These are phyloP conservation scores for Leccinum variicolor DNA, from an alignment of 768 basidiomycete species.

Conservation along the genomic window DNA sequence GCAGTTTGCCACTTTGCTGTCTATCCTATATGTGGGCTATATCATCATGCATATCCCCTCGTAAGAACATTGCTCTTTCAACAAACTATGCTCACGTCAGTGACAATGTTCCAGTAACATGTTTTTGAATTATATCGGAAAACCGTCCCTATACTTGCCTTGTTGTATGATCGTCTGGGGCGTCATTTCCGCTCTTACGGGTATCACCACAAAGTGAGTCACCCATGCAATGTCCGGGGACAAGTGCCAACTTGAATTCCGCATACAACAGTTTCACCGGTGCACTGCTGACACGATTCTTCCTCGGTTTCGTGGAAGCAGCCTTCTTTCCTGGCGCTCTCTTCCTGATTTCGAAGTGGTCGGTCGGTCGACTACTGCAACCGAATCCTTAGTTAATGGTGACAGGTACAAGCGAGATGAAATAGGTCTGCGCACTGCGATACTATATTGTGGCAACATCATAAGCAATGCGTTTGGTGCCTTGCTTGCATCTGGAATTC, in stretches of 20 bases:
- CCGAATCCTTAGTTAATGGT: slow-evolving; percentile 19
- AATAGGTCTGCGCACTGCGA: slow-evolving; percentile 41
- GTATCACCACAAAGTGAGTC: slow-evolving; percentile 30
- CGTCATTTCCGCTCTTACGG: slow-evolving; percentile 48
- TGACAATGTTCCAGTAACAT: slow-evolving; percentile 51
- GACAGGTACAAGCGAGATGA: slow-evolving; percentile 44
- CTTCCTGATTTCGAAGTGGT: slow-evolving; percentile 35
- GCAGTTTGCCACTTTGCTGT: slow-evolving; percentile 65
- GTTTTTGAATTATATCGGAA: slow-evolving; percentile 62
- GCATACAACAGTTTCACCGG: slow-evolving; percentile 36
- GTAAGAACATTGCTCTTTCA: slow-evolving; percentile 17
- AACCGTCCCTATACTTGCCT: slow-evolving; percentile 66
- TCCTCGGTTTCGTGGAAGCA: slow-evolving; percentile 51
- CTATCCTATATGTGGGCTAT: slow-evolving; percentile 63
- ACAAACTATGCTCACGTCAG: background rate
- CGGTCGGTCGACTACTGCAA: slow-evolving; percentile 26
- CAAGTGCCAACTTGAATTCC: background rate
- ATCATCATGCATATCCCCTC: slow-evolving; percentile 43
- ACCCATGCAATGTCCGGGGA: background rate
- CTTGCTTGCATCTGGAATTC: slow-evolving; percentile 46
- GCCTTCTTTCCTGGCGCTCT: slow-evolving; percentile 47
- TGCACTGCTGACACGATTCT: slow-evolving; percentile 46
- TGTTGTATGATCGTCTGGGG: slow-evolving; percentile 72
- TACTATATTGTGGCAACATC: slow-evolving; percentile 49
- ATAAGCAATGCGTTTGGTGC: slow-evolving; percentile 56